Evolutionary conservation across 2,329 filamentous ascomycete genomes (phyloP).

Genomic region (Hypoxylon sp.): DNA sequence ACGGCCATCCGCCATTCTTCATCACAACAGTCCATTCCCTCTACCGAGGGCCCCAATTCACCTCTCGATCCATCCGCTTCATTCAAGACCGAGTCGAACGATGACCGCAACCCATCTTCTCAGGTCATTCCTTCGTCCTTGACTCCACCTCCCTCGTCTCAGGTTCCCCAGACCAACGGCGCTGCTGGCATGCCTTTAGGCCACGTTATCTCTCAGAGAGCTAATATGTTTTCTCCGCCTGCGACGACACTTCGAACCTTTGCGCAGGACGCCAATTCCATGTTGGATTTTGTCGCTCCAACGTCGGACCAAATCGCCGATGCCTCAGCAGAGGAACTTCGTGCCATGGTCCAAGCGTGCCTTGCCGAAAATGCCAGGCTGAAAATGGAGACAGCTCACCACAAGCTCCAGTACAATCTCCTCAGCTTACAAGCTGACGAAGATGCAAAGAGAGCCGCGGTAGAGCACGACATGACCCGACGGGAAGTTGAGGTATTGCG

Average conservation of each 20-base stretch:
- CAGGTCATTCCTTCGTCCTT: slow-evolving; percentile 70
- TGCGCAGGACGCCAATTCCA: slow-evolving; percentile 33
- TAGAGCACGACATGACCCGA: slow-evolving; percentile 93
- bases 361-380: slow-evolving; percentile 71
- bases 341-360: slow-evolving; percentile 68
- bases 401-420: slow-evolving; percentile 90
- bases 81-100: slow-evolving; percentile 66
- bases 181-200: slow-evolving; percentile 50
- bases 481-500: slow-evolving; percentile 89
- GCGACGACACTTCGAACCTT: slow-evolving; percentile 57
- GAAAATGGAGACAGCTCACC: slow-evolving; percentile 88
- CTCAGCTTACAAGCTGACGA: slow-evolving; percentile 87
- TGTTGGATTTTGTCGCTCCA: slow-evolving; percentile 63
- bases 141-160: slow-evolving; percentile 71
- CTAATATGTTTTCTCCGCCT: slow-evolving; percentile 68
- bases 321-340: slow-evolving; percentile 69
- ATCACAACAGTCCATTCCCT: slow-evolving; percentile 70
- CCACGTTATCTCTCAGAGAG: slow-evolving; percentile 61
- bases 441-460: slow-evolving; percentile 86
- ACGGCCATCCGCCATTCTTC: slow-evolving; percentile 47
- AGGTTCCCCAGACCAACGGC: slow-evolving; percentile 57
- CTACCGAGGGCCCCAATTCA: slow-evolving; percentile 69
- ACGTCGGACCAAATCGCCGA: slow-evolving; percentile 65
- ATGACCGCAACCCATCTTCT: slow-evolving; percentile 61
- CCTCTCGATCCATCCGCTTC: slow-evolving; percentile 65